phyloP scores from a whole-genome alignment of 1,284 basidiomycete species.

The Apiotrichum veenhuisii region DNA sequence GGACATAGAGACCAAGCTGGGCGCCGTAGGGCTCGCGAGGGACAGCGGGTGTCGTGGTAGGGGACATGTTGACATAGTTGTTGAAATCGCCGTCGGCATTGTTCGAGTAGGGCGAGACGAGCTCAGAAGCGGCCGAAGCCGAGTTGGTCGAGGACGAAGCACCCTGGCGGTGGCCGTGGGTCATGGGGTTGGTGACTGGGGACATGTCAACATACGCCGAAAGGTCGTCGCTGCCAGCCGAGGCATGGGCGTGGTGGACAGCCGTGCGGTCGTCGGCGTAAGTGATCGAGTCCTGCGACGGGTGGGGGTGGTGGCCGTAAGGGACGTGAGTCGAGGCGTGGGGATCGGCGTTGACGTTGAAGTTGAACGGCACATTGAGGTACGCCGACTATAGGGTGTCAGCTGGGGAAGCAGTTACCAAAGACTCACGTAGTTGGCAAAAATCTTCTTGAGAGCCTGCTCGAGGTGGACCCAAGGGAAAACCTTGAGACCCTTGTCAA shows the following conservation, averaged over 20 bases:
- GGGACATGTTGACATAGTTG: slow-evolving; percentile 14
- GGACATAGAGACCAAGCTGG: slow-evolving; percentile 2
- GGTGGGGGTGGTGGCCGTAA: slow-evolving; percentile 12
- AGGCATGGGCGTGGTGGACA: slow-evolving; percentile 1
- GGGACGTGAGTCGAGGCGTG: slow-evolving; percentile 1
- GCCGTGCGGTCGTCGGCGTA: slow-evolving; percentile 12
- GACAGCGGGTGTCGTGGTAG: neutral
- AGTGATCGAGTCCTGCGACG: slow-evolving; percentile 5
- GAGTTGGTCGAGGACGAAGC: neutral
- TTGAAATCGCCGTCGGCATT: slow-evolving; percentile 2
- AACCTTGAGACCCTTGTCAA: slow-evolving; percentile 96
- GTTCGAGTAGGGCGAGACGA: neutral
- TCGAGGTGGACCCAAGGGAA: slow-evolving; percentile 85
- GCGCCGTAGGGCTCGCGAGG: neutral
- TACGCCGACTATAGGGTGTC: slow-evolving; percentile 7
- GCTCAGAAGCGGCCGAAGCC: neutral
- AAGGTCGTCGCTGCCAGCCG: slow-evolving; percentile 1
- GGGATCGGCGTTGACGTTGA: slow-evolving; percentile 1
- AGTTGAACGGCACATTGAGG: slow-evolving; percentile 5
- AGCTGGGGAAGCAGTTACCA: neutral
- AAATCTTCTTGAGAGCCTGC: slow-evolving; percentile 82
- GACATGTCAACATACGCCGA: slow-evolving; percentile 8
- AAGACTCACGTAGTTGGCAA: slow-evolving; percentile 83
- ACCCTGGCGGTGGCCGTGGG: neutral
- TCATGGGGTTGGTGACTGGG: neutral